Evolutionary conservation across 2,329 filamentous ascomycete genomes (phyloP), one percentile per base, ranked within the genome.

Genomic region (Neofusicoccum umdonicola): DNA sequence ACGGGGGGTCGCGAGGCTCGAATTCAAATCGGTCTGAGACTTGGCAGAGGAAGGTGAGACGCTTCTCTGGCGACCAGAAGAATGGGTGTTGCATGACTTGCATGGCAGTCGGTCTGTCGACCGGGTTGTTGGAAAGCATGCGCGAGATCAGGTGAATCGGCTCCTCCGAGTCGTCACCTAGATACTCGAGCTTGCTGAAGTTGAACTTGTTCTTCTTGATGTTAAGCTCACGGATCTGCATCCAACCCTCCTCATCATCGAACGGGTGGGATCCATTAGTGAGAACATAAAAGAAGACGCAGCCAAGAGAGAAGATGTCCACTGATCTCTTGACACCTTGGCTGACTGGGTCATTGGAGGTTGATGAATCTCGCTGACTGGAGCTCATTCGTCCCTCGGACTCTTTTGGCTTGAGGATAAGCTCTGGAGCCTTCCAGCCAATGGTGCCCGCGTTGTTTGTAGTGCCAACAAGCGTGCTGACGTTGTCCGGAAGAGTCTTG

Each of bases 261-360:
- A 96, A 99, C 0, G 95, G 95, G 76, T 99, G 95, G 1, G 85
- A 87, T 15, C 95, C 95, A 67, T 93, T 91, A 1, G 94, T 97
- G 66, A 99, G 84, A n/a, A 98, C 93, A 76, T 97, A 99, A 80
- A 93, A 98, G 82, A 97, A 99, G n/a, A 99, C 93, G 62, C 97
- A 90, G 1, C 95, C 95, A 41, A 99, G 85, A 0, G 93, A 97
- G 80, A 99, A 99, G 31, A 99, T 97, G 74, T 99, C 95, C 67
- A 98, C 97, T 8, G 95, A 92, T 51, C 95, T 90, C 51, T 96
- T 99, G 6, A 96, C 94, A 60, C 95, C 90, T 66, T 93, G 89
- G 69, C 76, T 71, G 31, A 86, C 81, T 1, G 75, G 74, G 64
- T 78, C 77, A 4, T 72, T 76, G 0, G 75, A 77, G 61, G 71